Conservation (phyloP, 2,329 filamentous ascomycete genomes). For the Stromatinia cepivora region DNA sequence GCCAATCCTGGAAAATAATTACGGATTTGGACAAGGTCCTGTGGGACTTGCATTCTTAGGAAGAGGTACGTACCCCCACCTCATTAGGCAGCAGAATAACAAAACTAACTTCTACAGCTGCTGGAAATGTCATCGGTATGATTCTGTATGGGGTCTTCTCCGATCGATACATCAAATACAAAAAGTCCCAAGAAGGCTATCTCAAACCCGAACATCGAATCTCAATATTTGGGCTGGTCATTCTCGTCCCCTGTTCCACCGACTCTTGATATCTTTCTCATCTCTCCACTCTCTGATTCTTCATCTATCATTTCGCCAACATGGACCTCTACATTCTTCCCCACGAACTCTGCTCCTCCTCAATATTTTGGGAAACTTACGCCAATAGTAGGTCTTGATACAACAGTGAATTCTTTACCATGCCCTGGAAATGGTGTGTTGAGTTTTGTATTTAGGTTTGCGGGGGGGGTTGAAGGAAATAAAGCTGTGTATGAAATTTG, state of each 20-base stretch:
- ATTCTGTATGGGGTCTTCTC: neutral
- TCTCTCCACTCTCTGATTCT: neutral
- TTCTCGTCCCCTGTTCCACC: neutral
- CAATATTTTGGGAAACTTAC: neutral
- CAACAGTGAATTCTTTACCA: neutral
- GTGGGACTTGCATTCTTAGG: conserved; percentile 44
- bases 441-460: neutral
- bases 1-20: conserved; percentile 40
- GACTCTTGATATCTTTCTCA: neutral
- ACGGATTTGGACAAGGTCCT: conserved; percentile 41
- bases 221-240: neutral
- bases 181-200: conserved; percentile 12
- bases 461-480: neutral
- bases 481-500: neutral
- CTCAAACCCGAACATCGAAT: conserved; percentile 41
- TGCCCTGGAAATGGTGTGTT: neutral
- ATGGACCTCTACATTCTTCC: neutral
- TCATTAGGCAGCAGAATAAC: conserved; percentile 19
- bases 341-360: neutral
- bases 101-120: neutral
- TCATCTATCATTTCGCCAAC: neutral
- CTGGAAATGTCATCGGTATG: conserved; percentile 6
- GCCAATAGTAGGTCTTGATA: neutral
- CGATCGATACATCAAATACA: conserved; percentile 12
- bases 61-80: conserved; percentile 39